Conservation (phyloP, 768 basidiomycete species). For the Gloeostereum incarnatum region DNA sequence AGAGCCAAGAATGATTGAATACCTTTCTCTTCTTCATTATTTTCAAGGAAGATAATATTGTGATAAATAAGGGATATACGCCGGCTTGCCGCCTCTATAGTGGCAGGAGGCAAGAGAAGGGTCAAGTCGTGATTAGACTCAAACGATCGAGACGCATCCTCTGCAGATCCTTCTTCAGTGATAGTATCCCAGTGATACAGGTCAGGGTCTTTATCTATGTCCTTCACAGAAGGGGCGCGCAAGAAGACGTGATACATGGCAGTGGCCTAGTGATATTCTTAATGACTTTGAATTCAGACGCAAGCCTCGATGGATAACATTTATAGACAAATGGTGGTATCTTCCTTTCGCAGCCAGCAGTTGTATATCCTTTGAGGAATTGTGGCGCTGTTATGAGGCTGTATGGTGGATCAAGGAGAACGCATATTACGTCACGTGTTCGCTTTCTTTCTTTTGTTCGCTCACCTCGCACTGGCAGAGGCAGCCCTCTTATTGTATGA, state of each 20-base stretch:
- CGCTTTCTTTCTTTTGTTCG: no score
- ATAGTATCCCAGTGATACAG: conserved; percentile 39
- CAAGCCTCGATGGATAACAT: no score
- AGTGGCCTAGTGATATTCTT: no score
- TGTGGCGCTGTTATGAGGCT: no score
- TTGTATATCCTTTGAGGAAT: no score
- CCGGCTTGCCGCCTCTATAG: conserved; percentile 57
- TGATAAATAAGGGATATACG: conserved; percentile 63
- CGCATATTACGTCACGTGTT: no score
- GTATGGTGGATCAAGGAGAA: no score
- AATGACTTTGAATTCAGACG: no score
- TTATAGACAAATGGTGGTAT: no score
- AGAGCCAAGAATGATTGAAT: neutral
- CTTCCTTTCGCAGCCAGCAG: no score
- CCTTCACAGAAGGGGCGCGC: conserved; percentile 33
- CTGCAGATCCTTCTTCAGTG: conserved; percentile 14
- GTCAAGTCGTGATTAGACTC: conserved; percentile 7
- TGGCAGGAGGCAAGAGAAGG: conserved; percentile 33
- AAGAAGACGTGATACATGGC: conserved; percentile 48
- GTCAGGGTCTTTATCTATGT: conserved; percentile 22
- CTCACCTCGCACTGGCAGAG: no score
- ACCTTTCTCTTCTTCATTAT: conserved; percentile 22
- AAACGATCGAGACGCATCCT: neutral
- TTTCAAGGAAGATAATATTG: conserved; percentile 59
- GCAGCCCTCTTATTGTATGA: no score